Conservation (phyloP, 306 rosid species). For the Hippophae gyantsensis region DNA sequence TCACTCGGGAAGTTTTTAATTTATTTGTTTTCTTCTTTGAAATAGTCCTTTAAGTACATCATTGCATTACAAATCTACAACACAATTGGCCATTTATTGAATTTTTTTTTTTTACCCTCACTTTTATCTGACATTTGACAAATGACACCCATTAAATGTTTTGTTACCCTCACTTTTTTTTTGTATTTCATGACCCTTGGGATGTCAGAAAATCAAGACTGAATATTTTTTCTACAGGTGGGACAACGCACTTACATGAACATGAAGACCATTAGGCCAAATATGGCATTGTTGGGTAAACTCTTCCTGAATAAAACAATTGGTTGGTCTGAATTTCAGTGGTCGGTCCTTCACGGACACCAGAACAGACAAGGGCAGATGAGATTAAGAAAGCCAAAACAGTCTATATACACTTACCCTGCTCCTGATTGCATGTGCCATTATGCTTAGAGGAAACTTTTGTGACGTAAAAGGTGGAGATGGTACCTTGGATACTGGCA, state of each 20-base stretch:
- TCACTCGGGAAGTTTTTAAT: too few relatives aligned
- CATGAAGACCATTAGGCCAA: conserved; percentile 87
- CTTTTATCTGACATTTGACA: too few relatives aligned
- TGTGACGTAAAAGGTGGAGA: too few relatives aligned
- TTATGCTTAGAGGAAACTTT: background rate
- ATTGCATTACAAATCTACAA: too few relatives aligned
- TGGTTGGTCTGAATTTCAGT: conserved; percentile 66
- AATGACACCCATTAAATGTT: too few relatives aligned
- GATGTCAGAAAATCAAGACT: background rate
- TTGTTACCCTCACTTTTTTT: too few relatives aligned
- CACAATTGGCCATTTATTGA: too few relatives aligned
- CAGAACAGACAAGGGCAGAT: conserved; percentile 74
- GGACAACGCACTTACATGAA: conserved; percentile 86
- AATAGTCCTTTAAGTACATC: too few relatives aligned
- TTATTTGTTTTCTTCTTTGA: too few relatives aligned
- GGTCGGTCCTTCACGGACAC: conserved; percentile 64
- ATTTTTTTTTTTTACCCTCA: too few relatives aligned
- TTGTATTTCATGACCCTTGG: background rate
- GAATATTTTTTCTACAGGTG: conserved; percentile 40
- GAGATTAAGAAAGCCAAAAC: conserved; percentile 79
- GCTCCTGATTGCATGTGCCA: conserved; percentile 93
- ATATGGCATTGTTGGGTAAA: conserved; percentile 82
- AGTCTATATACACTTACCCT: conserved; percentile 89
- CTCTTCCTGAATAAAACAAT: conserved; percentile 81
- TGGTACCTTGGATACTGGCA: too few relatives aligned